Evolutionary conservation across 148 eudicot species (phyloP).

Genomic region (Cornus kousa): DNA sequence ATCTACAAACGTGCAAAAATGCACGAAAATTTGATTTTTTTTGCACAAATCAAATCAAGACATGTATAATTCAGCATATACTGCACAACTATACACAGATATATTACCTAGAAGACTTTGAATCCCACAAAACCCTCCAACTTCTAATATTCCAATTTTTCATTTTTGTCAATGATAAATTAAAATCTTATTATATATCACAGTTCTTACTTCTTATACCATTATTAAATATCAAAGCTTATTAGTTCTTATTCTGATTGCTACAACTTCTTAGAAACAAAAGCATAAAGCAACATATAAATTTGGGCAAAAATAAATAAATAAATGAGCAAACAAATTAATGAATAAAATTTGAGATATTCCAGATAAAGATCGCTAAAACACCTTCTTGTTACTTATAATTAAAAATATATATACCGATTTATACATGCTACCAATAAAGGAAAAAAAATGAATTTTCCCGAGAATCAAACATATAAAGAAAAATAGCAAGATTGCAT

Average conservation of each 20-base stretch:
- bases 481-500: neutral
- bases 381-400: neutral
- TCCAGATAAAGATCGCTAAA: neutral
- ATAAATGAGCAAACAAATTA: neutral
- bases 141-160: neutral
- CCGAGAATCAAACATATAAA: neutral
- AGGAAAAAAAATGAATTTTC: neutral
- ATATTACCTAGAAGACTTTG: neutral
- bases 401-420: too few species aligned
- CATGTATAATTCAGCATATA: neutral
- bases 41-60: neutral
- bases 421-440: neutral
- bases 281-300: neutral
- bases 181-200: too few species aligned
- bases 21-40: neutral
- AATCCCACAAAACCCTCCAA: neutral
- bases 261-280: neutral
- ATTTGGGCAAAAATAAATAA: neutral
- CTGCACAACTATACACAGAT: neutral
- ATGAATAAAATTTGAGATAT: neutral
- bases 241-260: neutral
- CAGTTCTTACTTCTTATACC: too few species aligned
- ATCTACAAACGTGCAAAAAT: neutral
- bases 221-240: too few species aligned
- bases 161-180: neutral